These are phyloP conservation scores for Aschersonia sp. DNA, from an alignment of 2,329 filamentous ascomycete genomes.

Conservation along the genomic window DNA sequence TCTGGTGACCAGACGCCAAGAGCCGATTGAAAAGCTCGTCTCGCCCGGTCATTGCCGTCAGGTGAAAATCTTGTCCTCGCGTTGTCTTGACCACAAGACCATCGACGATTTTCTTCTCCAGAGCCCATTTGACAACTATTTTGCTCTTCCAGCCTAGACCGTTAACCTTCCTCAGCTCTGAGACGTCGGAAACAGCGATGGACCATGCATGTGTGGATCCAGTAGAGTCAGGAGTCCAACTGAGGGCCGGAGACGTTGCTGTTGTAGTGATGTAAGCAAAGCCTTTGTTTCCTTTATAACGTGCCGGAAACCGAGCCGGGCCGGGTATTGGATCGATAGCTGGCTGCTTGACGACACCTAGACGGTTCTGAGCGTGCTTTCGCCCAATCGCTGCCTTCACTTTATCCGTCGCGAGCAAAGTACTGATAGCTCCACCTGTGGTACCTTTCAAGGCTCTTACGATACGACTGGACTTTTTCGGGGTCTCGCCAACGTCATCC, in stretches of 20 bases:
- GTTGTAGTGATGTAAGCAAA: slow-evolving; percentile 55
- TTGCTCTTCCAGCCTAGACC: slow-evolving; percentile 78
- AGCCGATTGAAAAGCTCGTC: slow-evolving; percentile 74
- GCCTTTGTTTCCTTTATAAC: slow-evolving; percentile 57
- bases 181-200: slow-evolving; percentile 55
- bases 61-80: slow-evolving; percentile 36
- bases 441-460: slow-evolving; percentile 18
- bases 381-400: not conserved
- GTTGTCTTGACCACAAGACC: slow-evolving; percentile 53
- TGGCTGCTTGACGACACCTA: not conserved
- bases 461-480: slow-evolving; percentile 29
- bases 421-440: not conserved
- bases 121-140: slow-evolving; percentile 66
- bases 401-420: not conserved
- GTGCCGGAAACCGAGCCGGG: slow-evolving; percentile 61
- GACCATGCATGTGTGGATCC: slow-evolving; percentile 50
- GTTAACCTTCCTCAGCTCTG: slow-evolving; percentile 63
- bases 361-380: not conserved
- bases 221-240: slow-evolving; percentile 42
- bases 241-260: slow-evolving; percentile 52
- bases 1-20: slow-evolving; percentile 62
- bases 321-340: slow-evolving; percentile 38
- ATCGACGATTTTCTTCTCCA: slow-evolving; percentile 60
- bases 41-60: slow-evolving; percentile 58
- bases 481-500: slow-evolving; percentile 23